Conservation (phyloP, 176 grass and related monocot species). For the Secale cereale region DNA sequence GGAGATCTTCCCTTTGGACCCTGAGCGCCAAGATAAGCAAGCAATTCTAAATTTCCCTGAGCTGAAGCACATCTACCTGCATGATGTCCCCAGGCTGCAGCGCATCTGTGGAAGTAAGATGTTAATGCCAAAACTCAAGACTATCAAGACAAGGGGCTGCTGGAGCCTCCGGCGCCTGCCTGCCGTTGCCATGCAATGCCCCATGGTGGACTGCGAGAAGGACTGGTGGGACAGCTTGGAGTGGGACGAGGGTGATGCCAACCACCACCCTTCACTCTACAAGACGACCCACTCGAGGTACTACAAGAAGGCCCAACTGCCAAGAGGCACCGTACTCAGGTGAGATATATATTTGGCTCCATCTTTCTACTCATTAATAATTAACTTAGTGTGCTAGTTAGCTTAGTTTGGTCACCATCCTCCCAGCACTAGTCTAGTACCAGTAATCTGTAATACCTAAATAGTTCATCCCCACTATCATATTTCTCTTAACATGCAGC, state of each 20-base stretch:
- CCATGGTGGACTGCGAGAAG: too few relatives aligned
- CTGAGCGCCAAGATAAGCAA: neutral
- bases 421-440: neutral
- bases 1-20: neutral
- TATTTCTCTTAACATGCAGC: too few relatives aligned
- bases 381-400: neutral
- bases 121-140: neutral
- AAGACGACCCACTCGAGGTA: too few relatives aligned
- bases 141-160: neutral
- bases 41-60: neutral
- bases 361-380: neutral
- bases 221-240: too few relatives aligned
- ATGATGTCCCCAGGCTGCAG: neutral
- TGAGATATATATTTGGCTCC: neutral
- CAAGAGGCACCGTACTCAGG: too few relatives aligned
- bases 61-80: neutral
- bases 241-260: too few relatives aligned
- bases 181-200: too few relatives aligned
- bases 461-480: too few relatives aligned
- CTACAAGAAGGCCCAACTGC: too few relatives aligned
- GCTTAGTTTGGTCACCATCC: neutral
- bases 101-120: neutral
- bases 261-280: too few relatives aligned
- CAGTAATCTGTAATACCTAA: too few relatives aligned
- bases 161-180: neutral